Conservation (phyloP, 2,329 filamentous ascomycete genomes). For the Onygenales sp. region DNA sequence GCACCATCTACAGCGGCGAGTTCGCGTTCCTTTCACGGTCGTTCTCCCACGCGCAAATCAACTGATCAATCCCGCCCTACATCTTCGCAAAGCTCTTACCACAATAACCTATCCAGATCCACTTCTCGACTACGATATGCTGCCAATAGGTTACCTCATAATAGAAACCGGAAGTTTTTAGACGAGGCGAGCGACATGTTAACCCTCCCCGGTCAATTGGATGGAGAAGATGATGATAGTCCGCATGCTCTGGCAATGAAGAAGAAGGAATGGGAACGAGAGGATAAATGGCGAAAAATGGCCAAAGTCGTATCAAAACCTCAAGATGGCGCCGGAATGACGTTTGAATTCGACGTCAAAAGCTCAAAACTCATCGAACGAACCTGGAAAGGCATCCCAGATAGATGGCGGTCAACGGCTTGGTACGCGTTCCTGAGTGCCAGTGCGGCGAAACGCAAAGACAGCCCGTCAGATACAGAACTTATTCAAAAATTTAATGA, state of each 20-base stretch:
- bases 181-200: conserved; percentile 55
- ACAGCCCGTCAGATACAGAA: conserved; percentile 57
- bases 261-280: conserved; percentile 51
- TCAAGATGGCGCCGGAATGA: conserved; percentile 50
- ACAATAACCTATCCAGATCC: conserved; percentile 30
- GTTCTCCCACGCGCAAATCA: conserved; percentile 29
- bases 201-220: conserved; percentile 45
- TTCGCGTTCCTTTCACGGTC: conserved; percentile 34
- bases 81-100: conserved; percentile 38
- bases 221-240: conserved; percentile 40
- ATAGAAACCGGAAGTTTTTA: conserved; percentile 35
- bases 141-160: conserved; percentile 44
- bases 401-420: conserved; percentile 84
- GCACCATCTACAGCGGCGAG: conserved; percentile 39
- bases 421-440: conserved; percentile 88
- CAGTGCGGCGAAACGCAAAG: conserved; percentile 58
- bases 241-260: conserved; percentile 40
- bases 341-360: conserved; percentile 69
- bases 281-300: conserved; percentile 62
- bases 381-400: conserved; percentile 96
- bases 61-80: conserved; percentile 38
- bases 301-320: conserved; percentile 40
- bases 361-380: conserved; percentile 80
- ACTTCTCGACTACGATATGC: conserved; percentile 42
- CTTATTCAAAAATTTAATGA: conserved; percentile 64